Evolutionary conservation across 768 basidiomycete species (phyloP).

Genomic region (Auricularia heimuer): DNA sequence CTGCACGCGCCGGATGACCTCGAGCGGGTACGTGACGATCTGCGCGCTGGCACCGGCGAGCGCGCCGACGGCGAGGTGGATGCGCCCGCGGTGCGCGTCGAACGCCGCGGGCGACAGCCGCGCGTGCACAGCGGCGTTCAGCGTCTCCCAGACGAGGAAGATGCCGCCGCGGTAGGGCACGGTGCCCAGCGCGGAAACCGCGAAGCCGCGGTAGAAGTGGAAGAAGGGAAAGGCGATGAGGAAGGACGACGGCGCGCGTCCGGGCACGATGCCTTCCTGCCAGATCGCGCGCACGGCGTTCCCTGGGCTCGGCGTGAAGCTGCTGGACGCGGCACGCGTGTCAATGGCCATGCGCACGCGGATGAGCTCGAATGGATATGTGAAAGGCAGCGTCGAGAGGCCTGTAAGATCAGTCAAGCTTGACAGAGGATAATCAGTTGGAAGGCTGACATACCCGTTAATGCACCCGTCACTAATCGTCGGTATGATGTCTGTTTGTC

Average conservation of each 20-base stretch:
- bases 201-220: conserved; percentile 97
- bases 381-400: conserved; percentile 39
- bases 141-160: conserved; percentile 81
- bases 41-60: conserved; percentile 78
- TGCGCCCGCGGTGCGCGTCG: conserved; percentile 27
- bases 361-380: conserved; percentile 92
- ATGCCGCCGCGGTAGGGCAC: conserved; percentile 93
- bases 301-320: conserved; percentile 49
- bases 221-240: conserved; percentile 64
- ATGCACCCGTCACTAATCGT: conserved; percentile 78
- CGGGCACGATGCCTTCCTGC: conserved; percentile 39
- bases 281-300: conserved; percentile 48
- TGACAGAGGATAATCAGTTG: background rate
- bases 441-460: conserved; percentile 52
- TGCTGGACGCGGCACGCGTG: conserved; percentile 34
- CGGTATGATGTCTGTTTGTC: conserved; percentile 66
- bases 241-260: conserved; percentile 15
- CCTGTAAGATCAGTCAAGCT: background rate
- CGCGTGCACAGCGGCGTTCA: conserved; percentile 42
- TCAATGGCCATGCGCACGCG: conserved; percentile 93
- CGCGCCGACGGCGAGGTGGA: conserved; percentile 70
- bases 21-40: conserved; percentile 90
- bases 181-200: conserved; percentile 84
- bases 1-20: conserved; percentile 85
- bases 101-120: conserved; percentile 22